These are phyloP conservation scores for Coffea humblotiana DNA, from an alignment of 305 asterid species.

Conservation along the genomic window DNA sequence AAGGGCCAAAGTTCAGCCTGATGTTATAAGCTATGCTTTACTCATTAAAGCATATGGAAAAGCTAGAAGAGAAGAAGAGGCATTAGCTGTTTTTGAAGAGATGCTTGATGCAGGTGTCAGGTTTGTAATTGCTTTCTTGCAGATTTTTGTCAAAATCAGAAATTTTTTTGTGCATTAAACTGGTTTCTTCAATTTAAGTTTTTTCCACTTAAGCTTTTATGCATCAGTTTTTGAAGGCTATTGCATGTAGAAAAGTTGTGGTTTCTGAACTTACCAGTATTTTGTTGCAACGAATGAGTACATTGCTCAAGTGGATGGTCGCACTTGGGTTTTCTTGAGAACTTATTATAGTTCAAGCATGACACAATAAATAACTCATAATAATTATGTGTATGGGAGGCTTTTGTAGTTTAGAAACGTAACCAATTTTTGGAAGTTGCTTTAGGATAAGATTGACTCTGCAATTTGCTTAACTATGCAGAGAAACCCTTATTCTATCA, in stretches of 20 bases:
- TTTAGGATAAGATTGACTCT: too few relatives aligned
- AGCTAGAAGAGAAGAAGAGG: slow-evolving; percentile 99
- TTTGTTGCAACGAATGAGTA: background rate
- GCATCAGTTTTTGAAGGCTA: background rate
- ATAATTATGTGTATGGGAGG: too few relatives aligned
- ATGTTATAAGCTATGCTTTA: slow-evolving; percentile 89
- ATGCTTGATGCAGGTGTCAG: slow-evolving; percentile 98
- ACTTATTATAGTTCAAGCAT: background rate
- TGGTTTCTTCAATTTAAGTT: background rate
- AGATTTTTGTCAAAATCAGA: background rate
- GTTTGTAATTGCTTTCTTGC: slow-evolving; percentile 33
- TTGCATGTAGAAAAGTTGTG: background rate
- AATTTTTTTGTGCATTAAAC: background rate
- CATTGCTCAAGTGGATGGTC: background rate
- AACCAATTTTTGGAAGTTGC: too few relatives aligned
- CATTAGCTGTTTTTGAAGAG: slow-evolving; percentile 93
- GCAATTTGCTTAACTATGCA: too few relatives aligned
- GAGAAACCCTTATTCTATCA: too few relatives aligned
- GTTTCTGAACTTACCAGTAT: background rate
- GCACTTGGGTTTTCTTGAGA: background rate
- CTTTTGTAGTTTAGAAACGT: too few relatives aligned
- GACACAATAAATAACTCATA: too few relatives aligned
- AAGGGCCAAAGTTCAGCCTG: slow-evolving; percentile 69
- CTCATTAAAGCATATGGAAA: slow-evolving; percentile 87
- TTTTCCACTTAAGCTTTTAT: background rate